These are phyloP conservation scores for Fragaria iinumae DNA, from an alignment of 306 rosid species.

Conservation along the genomic window DNA sequence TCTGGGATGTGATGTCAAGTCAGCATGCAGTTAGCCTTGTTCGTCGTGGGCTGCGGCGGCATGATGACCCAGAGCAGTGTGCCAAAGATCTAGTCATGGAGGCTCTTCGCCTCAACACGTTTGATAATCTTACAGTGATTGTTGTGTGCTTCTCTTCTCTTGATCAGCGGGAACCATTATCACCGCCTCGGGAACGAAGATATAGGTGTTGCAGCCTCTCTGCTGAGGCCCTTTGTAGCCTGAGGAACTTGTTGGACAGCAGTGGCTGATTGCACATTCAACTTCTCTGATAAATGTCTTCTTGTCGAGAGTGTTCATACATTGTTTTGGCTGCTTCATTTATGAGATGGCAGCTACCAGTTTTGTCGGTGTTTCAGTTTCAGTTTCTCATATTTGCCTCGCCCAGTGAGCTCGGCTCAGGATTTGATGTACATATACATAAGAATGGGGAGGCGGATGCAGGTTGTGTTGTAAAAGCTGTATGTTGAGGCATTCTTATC, in stretches of 20 bases:
- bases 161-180: constrained; percentile 44
- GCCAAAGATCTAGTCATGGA: constrained; percentile 86
- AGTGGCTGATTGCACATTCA: constrained; percentile 37
- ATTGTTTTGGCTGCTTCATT: constrained; percentile 62
- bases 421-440: constrained; percentile 50
- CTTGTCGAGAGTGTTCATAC: background rate
- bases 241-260: constrained; percentile 78
- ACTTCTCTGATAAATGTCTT: constrained; percentile 27
- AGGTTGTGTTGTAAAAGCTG: constrained; percentile 35
- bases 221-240: constrained; percentile 81
- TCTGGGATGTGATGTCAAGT: constrained; percentile 93
- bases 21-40: constrained; percentile 84
- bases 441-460: constrained; percentile 30
- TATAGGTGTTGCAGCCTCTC: constrained; percentile 82
- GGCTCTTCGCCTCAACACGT: constrained; percentile 74
- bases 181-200: constrained; percentile 46
- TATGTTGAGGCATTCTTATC: constrained; percentile 27
- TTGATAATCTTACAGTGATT: constrained; percentile 83
- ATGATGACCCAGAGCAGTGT: constrained; percentile 71
- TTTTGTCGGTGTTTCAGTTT: constrained; percentile 38
- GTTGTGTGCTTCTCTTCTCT: constrained; percentile 64
- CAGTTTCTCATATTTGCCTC: background rate
- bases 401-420: constrained; percentile 2
- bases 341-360: constrained; percentile 50
- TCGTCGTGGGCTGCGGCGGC: constrained; percentile 68